Evolutionary conservation across 1,139 yeast species (phyloP).

Genomic region (Scheffersomyces titani): DNA sequence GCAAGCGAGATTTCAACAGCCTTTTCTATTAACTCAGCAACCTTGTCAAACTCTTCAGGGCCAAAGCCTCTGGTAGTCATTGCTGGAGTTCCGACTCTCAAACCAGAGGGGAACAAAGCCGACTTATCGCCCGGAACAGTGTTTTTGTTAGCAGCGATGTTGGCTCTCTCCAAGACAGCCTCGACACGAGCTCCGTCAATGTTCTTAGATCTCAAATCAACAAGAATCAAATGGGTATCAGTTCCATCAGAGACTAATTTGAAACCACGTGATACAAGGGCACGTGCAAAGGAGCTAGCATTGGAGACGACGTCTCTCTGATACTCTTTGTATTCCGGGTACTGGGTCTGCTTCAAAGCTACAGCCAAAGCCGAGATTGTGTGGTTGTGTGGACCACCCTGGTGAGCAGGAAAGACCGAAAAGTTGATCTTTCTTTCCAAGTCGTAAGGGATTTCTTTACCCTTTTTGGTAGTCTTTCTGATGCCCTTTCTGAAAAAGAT

Average conservation of each 20-base stretch:
- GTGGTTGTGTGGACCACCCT: conserved; percentile 99
- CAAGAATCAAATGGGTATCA: conserved; percentile 88
- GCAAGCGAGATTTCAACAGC: conserved; percentile 71
- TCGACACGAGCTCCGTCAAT: conserved; percentile 97
- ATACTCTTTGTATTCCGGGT: conserved; percentile 85
- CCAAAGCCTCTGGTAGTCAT: conserved; percentile 97
- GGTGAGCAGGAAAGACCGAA: conserved; percentile 98
- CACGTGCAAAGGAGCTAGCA: conserved; percentile 74
- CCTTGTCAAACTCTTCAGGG: conserved; percentile 72
- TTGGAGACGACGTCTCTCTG: conserved; percentile 81
- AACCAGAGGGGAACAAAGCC: conserved; percentile 92
- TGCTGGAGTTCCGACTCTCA: conserved; percentile 97
- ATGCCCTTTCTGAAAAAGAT: conserved; percentile 94
- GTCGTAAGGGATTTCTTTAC: conserved; percentile 84
- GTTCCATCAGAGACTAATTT: conserved; percentile 89
- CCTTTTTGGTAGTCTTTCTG: conserved; percentile 81
- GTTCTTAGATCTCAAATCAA: conserved; percentile 78
- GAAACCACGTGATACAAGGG: conserved; percentile 68
- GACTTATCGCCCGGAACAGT: conserved; percentile 96
- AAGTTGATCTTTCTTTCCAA: conserved; percentile 90
- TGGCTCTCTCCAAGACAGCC: conserved; percentile 82
- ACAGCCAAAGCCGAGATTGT: conserved; percentile 95
- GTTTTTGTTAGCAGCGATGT: conserved; percentile 94
- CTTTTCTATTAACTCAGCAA: conserved; percentile 73
- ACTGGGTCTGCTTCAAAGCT: conserved; percentile 85